Percentiles rank a stretch among this genome's conserved stretches.
Conservation (phyloP, 2,329 filamentous ascomycete genomes). For the Colletotrichum acutatum region DNA sequence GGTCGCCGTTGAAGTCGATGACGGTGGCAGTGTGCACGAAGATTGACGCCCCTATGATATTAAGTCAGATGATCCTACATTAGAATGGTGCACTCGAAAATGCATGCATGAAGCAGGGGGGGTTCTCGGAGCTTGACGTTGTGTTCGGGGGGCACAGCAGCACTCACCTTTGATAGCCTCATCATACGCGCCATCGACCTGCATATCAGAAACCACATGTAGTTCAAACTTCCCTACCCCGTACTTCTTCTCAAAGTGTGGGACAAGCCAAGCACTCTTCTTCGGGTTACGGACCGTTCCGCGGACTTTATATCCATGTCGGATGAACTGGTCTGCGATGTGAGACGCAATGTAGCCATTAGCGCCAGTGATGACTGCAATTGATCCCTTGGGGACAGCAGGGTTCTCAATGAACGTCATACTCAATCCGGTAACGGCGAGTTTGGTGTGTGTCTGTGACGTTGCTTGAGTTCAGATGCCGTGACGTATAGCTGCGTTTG, state of each 20-base stretch:
- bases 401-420: conserved; percentile 18
- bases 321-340: conserved; percentile 51
- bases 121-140: background rate
- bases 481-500: background rate
- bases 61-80: background rate
- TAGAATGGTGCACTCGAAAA: rapidly evolving
- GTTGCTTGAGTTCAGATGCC: background rate
- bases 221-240: conserved; percentile 48
- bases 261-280: conserved; percentile 46
- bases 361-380: conserved; percentile 53
- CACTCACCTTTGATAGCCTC: conserved; percentile 44
- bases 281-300: conserved; percentile 52
- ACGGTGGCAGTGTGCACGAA: conserved; percentile 53
- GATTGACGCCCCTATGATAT: conserved; percentile 35
- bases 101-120: background rate
- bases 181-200: conserved; percentile 39
- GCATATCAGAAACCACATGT: conserved; percentile 47
- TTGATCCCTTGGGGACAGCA: conserved; percentile 43
- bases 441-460: background rate
- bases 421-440: background rate
- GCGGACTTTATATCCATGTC: conserved; percentile 54
- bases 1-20: conserved; percentile 47
- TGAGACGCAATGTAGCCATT: conserved; percentile 56
- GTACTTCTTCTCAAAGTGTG: conserved; percentile 45
- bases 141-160: background rate